These are phyloP conservation scores for Astrothelium macrocarpum DNA, from an alignment of 495 filamentous ascomycete species.

Conservation along the genomic window DNA sequence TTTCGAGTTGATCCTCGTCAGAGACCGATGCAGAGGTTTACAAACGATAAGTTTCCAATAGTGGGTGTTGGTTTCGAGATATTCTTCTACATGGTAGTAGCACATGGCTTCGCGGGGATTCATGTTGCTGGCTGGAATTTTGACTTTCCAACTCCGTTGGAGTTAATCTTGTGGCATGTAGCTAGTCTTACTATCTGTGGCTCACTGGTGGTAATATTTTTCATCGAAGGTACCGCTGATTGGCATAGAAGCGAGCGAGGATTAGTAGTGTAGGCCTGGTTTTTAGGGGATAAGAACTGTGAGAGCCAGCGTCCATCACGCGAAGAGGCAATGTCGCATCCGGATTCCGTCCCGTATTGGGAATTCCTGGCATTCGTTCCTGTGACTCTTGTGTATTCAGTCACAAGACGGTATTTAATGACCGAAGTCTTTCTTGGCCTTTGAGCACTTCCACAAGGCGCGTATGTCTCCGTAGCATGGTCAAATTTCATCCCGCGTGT, in stretches of 20 bases:
- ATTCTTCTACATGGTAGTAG: neutral
- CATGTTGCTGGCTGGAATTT: constrained; percentile 9
- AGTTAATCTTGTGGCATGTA: neutral
- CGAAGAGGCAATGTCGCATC: neutral
- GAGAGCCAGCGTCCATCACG: neutral
- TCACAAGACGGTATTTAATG: neutral
- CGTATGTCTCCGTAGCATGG: neutral
- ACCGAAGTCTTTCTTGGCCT: constrained; percentile 1
- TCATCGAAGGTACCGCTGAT: neutral
- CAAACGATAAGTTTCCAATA: neutral
- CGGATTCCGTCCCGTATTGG: neutral
- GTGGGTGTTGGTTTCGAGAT: neutral
- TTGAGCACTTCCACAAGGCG: neutral
- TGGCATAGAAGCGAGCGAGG: neutral
- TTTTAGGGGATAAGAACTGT: neutral
- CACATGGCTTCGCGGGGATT: neutral
- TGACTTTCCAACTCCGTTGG: neutral
- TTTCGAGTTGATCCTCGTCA: neutral
- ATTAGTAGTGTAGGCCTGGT: neutral
- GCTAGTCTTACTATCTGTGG: neutral
- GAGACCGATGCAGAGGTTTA: neutral
- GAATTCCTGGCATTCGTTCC: neutral
- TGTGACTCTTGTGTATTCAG: neutral
- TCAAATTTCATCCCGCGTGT: constrained; percentile 3
- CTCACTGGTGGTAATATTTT: neutral